Evolutionary conservation across 192 early-diverging fungal genomes (phyloP).

Genomic region (Mortierella hygrophila): DNA sequence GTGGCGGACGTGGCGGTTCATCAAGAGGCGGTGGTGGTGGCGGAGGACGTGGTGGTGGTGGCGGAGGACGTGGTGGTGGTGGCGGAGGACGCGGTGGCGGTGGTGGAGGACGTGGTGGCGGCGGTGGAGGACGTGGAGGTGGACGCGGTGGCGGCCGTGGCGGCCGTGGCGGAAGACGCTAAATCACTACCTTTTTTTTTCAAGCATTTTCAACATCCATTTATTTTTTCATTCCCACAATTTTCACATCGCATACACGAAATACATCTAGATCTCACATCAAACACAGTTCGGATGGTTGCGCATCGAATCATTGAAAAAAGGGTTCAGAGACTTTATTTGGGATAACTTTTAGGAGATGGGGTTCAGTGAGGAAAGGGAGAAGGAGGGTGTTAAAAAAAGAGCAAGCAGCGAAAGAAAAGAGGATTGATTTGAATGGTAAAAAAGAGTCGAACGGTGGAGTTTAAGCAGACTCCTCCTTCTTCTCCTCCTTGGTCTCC

Average conservation of each 20-base stretch:
- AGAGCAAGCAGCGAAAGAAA: background rate
- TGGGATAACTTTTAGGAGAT: background rate
- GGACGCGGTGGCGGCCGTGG: conserved; percentile 19
- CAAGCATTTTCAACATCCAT: background rate
- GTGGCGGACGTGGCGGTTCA: conserved; percentile 31
- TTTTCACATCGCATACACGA: background rate
- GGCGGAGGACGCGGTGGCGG: conserved; percentile 15
- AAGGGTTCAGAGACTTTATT: background rate
- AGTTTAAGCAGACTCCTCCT: conserved; percentile 52
- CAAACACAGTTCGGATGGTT: background rate
- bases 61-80: conserved; percentile 11
- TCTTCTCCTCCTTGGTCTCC: conserved; percentile 52
- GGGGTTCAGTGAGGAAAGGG: background rate
- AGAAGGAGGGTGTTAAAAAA: background rate
- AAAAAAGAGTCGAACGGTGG: background rate
- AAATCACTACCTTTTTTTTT: background rate
- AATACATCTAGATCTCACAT: background rate
- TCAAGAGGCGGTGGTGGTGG: conserved; percentile 23
- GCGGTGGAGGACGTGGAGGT: conserved; percentile 46
- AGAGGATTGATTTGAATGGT: background rate
- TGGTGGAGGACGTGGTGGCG: background rate
- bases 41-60: conserved; percentile 47
- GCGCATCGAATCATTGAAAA: background rate
- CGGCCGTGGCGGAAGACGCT: conserved; percentile 38
- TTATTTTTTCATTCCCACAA: background rate